Conservation (phyloP, 108 stramenopile genomes). For the Fragilariopsis cylindrus region DNA sequence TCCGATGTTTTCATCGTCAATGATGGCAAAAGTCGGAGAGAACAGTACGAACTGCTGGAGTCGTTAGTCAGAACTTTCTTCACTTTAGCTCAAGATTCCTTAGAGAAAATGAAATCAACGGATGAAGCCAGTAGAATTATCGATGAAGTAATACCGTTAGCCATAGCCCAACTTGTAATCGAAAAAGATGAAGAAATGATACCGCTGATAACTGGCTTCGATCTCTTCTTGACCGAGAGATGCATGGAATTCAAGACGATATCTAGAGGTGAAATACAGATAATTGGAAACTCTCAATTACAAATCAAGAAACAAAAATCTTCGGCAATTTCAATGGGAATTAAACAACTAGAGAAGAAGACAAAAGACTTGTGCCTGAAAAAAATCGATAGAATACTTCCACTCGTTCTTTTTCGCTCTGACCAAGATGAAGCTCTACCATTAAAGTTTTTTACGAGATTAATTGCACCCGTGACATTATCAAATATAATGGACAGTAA, state of each 20-base stretch:
- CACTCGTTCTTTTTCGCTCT: conserved; percentile 39
- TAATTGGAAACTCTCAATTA: conserved; percentile 19
- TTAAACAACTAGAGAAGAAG: conserved; percentile 47
- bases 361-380: conserved; percentile 51
- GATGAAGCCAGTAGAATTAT: background rate
- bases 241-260: background rate
- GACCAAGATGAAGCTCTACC: conserved; percentile 22
- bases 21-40: conserved; percentile 2
- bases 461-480: conserved; percentile 34
- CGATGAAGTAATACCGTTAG: conserved; percentile 24
- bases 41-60: conserved; percentile 20
- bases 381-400: conserved; percentile 57
- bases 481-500: conserved; percentile 35
- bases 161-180: conserved; percentile 37
- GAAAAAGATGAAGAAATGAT: conserved; percentile 45
- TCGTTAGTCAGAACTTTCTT: conserved; percentile 10
- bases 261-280: background rate
- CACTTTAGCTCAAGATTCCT: background rate
- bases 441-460: conserved; percentile 56
- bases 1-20: conserved; percentile 20
- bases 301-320: conserved; percentile 7
- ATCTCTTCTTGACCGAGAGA: conserved; percentile 34
- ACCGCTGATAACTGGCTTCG: conserved; percentile 30
- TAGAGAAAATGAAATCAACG: background rate
- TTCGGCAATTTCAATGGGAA: background rate